phyloP scores from a whole-genome alignment of 2,329 filamentous ascomycete species.

The Leptographium galeiforme region DNA sequence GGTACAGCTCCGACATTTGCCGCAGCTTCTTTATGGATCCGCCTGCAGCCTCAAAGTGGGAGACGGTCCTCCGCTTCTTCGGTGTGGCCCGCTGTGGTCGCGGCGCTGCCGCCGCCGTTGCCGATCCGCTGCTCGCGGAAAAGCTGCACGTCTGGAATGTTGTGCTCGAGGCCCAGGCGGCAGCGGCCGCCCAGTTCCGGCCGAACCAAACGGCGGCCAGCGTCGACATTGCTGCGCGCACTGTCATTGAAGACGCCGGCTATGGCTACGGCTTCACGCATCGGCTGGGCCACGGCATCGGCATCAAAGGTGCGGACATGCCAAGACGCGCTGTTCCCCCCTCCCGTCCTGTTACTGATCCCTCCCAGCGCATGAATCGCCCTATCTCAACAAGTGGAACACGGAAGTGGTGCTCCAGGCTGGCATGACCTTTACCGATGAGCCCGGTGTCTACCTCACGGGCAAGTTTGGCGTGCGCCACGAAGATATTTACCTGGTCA shows the following conservation, averaged over 20 bases:
- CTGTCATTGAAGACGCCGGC: constrained; percentile 41
- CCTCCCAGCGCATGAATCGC: constrained; percentile 41
- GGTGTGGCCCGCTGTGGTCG: background rate
- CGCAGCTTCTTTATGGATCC: constrained; percentile 43
- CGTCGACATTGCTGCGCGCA: constrained; percentile 46
- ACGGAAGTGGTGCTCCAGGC: constrained; percentile 28
- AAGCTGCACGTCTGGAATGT: constrained; percentile 46
- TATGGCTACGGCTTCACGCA: constrained; percentile 49
- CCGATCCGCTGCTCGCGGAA: constrained; percentile 21
- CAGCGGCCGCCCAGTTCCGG: constrained; percentile 35
- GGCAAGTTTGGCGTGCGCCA: constrained; percentile 48
- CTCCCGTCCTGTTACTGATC: background rate
- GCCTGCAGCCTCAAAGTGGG: constrained; percentile 4
- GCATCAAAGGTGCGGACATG: constrained; percentile 35
- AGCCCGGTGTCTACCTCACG: constrained; percentile 49
- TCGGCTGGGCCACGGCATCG: constrained; percentile 49
- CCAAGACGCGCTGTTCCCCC: background rate
- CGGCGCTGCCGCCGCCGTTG: too few species aligned
- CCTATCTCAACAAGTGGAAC: constrained; percentile 52
- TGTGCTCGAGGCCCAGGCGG: constrained; percentile 48
- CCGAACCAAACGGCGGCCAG: constrained; percentile 41
- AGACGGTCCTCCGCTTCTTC: background rate
- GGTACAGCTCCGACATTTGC: constrained; percentile 51
- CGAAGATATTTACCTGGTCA: constrained; percentile 48
- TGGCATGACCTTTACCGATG: constrained; percentile 51